Evolutionary conservation across 202 grass and related monocot genomes (phyloP).

Genomic region (Alloteropsis angusta): DNA sequence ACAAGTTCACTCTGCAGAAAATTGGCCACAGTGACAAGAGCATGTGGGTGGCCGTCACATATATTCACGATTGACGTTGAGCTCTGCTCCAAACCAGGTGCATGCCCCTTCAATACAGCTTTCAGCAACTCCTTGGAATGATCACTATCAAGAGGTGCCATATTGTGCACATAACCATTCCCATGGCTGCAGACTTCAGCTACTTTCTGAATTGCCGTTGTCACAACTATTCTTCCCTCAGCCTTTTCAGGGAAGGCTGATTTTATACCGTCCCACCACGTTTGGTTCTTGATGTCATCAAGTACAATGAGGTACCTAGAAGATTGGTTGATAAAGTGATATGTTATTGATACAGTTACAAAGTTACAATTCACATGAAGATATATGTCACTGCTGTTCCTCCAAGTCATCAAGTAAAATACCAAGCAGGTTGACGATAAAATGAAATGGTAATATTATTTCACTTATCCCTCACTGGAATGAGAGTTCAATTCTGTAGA

Average conservation of each 20-base stretch:
- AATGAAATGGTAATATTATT: no score
- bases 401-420: no score
- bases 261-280: neutral
- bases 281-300: neutral
- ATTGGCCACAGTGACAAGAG: neutral
- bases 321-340: neutral
- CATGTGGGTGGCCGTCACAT: neutral
- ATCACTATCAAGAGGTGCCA: neutral
- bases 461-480: neutral
- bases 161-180: constrained; percentile 1
- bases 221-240: neutral
- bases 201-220: neutral
- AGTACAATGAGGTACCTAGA: constrained; percentile 18
- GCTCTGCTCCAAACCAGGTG: neutral
- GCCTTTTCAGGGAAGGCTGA: neutral
- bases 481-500: no score
- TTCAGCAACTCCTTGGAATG: neutral
- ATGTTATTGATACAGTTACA: neutral
- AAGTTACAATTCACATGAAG: no score
- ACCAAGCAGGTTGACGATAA: no score
- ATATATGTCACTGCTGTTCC: no score
- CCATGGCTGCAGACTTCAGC: neutral
- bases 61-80: neutral
- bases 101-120: neutral
- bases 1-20: neutral